Conservation (phyloP, 441 rosid genomes). For the Adansonia grandidieri region DNA sequence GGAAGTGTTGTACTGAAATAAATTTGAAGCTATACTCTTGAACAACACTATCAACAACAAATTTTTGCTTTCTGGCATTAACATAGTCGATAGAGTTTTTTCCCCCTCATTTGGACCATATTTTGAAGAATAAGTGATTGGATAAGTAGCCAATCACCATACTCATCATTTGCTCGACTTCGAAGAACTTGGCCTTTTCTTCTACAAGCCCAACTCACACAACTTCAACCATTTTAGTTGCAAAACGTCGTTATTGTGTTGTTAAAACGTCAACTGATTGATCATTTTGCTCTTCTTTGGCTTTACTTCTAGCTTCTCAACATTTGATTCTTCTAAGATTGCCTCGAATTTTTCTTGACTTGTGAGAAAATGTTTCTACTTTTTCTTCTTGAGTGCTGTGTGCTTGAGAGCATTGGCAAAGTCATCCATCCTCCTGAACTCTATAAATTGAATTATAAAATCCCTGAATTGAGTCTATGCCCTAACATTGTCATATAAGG, state of each 20-base stretch:
- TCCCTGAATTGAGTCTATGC: neutral
- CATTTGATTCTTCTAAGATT: neutral
- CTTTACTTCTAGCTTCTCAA: constrained; percentile 6
- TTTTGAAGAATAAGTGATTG: neutral
- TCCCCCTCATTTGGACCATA: neutral
- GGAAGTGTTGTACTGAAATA: neutral
- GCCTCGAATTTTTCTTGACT: neutral
- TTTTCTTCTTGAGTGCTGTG: neutral
- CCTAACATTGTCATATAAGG: neutral
- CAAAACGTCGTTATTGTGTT: neutral
- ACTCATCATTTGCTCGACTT: neutral
- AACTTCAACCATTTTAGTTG: neutral
- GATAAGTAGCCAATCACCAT: neutral
- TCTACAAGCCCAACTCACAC: neutral
- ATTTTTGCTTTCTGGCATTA: neutral
- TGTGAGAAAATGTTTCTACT: neutral
- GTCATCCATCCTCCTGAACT: neutral
- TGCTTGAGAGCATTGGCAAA: neutral
- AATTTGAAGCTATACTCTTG: neutral
- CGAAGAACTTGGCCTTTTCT: neutral
- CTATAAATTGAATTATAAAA: neutral
- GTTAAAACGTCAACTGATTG: neutral
- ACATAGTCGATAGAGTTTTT: neutral
- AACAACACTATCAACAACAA: neutral
- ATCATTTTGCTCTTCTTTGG: neutral